Percentiles rank a stretch among this genome's conserved stretches.
These are phyloP conservation scores for Aspergillus flavus DNA, from an alignment of 2,329 filamentous ascomycete genomes.

Conservation along the genomic window DNA sequence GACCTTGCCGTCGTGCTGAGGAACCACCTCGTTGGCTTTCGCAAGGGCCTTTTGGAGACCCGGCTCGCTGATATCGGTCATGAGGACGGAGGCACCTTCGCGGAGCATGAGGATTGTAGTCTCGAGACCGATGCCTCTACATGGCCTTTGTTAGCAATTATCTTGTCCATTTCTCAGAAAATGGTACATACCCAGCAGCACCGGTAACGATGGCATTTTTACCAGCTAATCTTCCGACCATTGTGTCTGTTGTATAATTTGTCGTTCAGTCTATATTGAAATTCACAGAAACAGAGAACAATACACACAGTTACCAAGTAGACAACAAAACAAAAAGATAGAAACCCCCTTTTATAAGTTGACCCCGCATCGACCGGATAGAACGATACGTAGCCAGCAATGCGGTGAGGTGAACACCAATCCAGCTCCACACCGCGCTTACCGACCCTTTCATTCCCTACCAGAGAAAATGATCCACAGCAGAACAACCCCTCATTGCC, in stretches of 20 bases:
- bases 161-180: not conserved
- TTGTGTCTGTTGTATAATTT: conserved; percentile 1
- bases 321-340: too few relatives aligned
- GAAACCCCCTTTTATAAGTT: not conserved
- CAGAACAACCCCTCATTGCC: not conserved
- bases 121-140: conserved; percentile 85
- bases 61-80: conserved; percentile 80
- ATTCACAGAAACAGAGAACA: too few relatives aligned
- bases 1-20: conserved; percentile 36
- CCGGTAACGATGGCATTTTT: conserved; percentile 27
- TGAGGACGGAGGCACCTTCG: conserved; percentile 82
- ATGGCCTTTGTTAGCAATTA: not conserved
- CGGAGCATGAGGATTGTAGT: conserved; percentile 86
- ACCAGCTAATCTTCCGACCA: conserved; percentile 25
- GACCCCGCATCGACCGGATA: not conserved
- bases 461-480: not conserved
- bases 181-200: conserved; percentile 20
- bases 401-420: not conserved
- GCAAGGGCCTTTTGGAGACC: conserved; percentile 75
- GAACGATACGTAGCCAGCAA: not conserved
- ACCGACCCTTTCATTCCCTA: not conserved
- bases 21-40: conserved; percentile 74
- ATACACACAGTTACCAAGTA: too few relatives aligned
- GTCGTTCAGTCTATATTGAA: not conserved
- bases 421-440: not conserved